Percentiles rank a stretch among this genome's conserved stretches.
Conservation (phyloP, 345 rosid species). For the Sisymbrium irio region DNA sequence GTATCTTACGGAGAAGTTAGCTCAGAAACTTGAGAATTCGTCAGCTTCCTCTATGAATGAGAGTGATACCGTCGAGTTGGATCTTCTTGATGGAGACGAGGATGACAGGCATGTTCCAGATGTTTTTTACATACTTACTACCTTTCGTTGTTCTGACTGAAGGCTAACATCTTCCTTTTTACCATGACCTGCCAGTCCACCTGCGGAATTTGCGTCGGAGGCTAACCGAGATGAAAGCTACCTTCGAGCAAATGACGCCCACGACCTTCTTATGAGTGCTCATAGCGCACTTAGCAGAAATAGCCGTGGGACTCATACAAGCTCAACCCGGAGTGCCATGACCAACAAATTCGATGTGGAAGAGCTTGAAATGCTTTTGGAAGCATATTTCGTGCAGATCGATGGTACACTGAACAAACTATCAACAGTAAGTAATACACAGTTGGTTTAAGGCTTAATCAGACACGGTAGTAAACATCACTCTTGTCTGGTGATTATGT, state of each 20-base stretch:
- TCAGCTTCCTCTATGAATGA: slow-evolving; percentile 57
- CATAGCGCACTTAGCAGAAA: slow-evolving; percentile 46
- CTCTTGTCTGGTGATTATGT: neutral
- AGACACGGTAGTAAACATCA: neutral
- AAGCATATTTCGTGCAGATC: slow-evolving; percentile 92
- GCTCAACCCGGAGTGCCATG: slow-evolving; percentile 61
- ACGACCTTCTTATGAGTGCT: slow-evolving; percentile 48
- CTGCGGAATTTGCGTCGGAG: slow-evolving; percentile 46
- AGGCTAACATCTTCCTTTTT: slow-evolving; percentile 13
- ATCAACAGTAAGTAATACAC: slow-evolving; percentile 61
- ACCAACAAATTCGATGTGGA: slow-evolving; percentile 74
- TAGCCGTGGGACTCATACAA: slow-evolving; percentile 61
- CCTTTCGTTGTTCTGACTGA: neutral
- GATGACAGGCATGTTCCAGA: slow-evolving; percentile 53
- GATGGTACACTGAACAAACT: slow-evolving; percentile 91
- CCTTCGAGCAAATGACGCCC: slow-evolving; percentile 40
- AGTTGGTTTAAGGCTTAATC: neutral
- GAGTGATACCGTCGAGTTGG: slow-evolving; percentile 51
- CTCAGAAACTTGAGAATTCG: slow-evolving; percentile 65
- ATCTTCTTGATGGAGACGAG: slow-evolving; percentile 44
- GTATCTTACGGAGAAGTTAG: slow-evolving; percentile 83
- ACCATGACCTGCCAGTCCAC: slow-evolving; percentile 41
- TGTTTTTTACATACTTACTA: neutral
- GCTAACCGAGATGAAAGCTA: slow-evolving; percentile 42
- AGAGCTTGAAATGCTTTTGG: slow-evolving; percentile 97